Conservation (phyloP, 192 early-diverging fungal genomes). For the Backusella westeae region DNA sequence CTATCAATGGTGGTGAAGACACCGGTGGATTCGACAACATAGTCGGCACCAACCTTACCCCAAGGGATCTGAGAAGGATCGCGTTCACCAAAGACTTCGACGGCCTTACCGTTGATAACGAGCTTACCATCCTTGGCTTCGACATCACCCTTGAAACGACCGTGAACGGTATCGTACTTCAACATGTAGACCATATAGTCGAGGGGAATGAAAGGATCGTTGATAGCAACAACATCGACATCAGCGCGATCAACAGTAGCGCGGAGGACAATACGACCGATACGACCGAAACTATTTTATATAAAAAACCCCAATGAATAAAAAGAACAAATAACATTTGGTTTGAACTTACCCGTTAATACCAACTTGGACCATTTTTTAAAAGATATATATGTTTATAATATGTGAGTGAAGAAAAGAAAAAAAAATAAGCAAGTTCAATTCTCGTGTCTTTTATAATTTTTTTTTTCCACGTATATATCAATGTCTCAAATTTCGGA, state of each 20-base stretch:
- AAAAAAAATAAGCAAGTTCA: too few relatives aligned
- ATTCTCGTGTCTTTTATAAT: neutral
- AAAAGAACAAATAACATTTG: too few relatives aligned
- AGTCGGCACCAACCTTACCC: conserved; percentile 77
- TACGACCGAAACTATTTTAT: conserved; percentile 72
- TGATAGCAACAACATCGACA: conserved; percentile 88
- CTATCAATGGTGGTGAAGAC: too few relatives aligned
- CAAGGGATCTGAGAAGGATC: conserved; percentile 92
- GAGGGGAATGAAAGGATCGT: conserved; percentile 96
- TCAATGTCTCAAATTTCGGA: neutral
- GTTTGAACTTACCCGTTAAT: conserved; percentile 9
- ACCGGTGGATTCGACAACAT: conserved; percentile 54
- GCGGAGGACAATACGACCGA: conserved; percentile 96
- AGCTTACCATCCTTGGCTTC: conserved; percentile 83
- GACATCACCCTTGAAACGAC: conserved; percentile 40
- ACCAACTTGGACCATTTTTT: too few relatives aligned
- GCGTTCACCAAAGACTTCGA: conserved; percentile 71
- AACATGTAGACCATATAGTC: conserved; percentile 98
- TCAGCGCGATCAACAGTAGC: conserved; percentile 71
- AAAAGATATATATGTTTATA: too few relatives aligned
- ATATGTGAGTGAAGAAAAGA: too few relatives aligned
- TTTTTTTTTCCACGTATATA: neutral
- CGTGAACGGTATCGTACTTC: conserved; percentile 98
- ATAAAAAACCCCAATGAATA: too few relatives aligned
- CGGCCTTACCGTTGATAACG: conserved; percentile 80